phyloP scores from a whole-genome alignment of 2,329 filamentous ascomycete species.

The Fusarium sp. region DNA sequence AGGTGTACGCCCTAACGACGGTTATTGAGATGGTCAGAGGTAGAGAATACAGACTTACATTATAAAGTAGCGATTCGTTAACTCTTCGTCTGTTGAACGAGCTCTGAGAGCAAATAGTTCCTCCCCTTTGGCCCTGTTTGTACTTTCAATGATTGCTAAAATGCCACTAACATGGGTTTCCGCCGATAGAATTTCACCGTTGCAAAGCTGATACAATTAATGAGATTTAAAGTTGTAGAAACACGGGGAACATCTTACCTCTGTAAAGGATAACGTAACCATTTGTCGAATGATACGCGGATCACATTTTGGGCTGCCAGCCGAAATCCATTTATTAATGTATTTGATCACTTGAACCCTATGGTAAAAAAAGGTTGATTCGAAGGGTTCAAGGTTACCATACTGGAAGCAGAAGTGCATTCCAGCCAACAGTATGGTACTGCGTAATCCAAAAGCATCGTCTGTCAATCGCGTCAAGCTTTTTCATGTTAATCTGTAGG shows the following conservation, averaged over 20 bases:
- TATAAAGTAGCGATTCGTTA: conserved; percentile 11
- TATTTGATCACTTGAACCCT: conserved; percentile 17
- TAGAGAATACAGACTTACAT: neutral
- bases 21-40: neutral
- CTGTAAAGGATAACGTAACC: conserved; percentile 15
- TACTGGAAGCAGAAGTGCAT: conserved; percentile 25
- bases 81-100: neutral
- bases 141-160: conserved; percentile 15
- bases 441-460: conserved; percentile 5
- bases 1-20: neutral
- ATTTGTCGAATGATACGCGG: conserved; percentile 9
- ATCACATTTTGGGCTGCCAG: neutral
- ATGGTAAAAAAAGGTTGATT: conserved; percentile 15
- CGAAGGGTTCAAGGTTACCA: neutral
- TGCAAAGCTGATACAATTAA: neutral
- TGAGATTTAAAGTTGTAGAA: rapidly evolving
- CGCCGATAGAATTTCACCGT: conserved; percentile 2
- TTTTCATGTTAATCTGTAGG: neutral
- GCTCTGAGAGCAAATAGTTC: neutral
- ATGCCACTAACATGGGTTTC: conserved; percentile 20
- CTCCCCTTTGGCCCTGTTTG: neutral
- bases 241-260: neutral
- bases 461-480: conserved; percentile 3
- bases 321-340: conserved; percentile 17
- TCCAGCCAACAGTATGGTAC: conserved; percentile 7